phyloP scores from a whole-genome alignment of 768 basidiomycete species.

The Ramaria sp. region DNA sequence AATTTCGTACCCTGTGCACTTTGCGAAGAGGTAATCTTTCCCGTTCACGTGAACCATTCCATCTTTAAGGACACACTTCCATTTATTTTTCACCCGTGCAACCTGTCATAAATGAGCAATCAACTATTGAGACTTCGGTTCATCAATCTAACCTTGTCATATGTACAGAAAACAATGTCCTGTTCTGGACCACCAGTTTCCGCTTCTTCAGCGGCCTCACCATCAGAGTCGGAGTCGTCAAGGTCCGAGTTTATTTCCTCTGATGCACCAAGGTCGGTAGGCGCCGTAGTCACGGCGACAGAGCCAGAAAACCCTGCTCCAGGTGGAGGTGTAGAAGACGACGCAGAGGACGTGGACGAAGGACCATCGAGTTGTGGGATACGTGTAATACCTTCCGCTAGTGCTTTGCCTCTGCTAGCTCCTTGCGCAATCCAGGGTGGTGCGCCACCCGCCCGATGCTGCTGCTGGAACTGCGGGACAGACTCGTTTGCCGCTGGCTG shows the following conservation, averaged over 20 bases:
- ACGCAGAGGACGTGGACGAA: slow-evolving; percentile 53
- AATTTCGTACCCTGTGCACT: slow-evolving; percentile 74
- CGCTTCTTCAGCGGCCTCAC: slow-evolving; percentile 73
- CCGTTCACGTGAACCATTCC: slow-evolving; percentile 97
- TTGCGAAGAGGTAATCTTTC: slow-evolving; percentile 93
- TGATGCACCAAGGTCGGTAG: slow-evolving; percentile 35
- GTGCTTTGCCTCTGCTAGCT: slow-evolving; percentile 9
- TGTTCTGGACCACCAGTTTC: slow-evolving; percentile 67
- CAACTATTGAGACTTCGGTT: not conserved
- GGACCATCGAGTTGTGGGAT: slow-evolving; percentile 83
- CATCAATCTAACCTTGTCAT: slow-evolving; percentile 70
- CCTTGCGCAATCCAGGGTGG: slow-evolving; percentile 5
- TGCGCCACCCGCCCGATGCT: slow-evolving; percentile 1
- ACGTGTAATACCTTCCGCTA: slow-evolving; percentile 8
- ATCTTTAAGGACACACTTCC: slow-evolving; percentile 97
- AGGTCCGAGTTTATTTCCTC: slow-evolving; percentile 96
- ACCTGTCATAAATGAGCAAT: slow-evolving; percentile 42
- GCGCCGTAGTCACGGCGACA: slow-evolving; percentile 31
- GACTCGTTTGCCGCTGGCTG: slow-evolving; percentile 51
- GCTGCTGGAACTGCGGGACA: slow-evolving; percentile 40
- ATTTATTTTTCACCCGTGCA: slow-evolving; percentile 98
- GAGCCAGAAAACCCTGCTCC: slow-evolving; percentile 69
- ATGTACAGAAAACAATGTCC: slow-evolving; percentile 96
- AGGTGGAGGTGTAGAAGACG: slow-evolving; percentile 54
- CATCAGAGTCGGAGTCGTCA: slow-evolving; percentile 79